phyloP scores from a whole-genome alignment of 1,284 basidiomycete genomes.

The Leccinum variabile region DNA sequence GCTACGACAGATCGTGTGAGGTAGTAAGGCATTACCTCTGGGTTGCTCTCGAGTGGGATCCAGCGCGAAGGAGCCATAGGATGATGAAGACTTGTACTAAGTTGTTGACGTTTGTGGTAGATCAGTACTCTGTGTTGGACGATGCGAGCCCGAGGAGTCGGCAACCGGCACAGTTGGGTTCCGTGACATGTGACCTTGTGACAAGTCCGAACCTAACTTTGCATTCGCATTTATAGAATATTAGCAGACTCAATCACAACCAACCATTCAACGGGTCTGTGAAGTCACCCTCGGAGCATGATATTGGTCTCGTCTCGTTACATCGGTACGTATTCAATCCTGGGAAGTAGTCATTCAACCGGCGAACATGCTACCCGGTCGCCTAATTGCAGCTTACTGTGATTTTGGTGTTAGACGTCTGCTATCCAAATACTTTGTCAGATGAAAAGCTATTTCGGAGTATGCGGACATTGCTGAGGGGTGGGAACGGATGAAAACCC shows the following conservation, averaged over 20 bases:
- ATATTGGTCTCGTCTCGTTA: neutral
- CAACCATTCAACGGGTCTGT: neutral
- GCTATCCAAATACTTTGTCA: neutral
- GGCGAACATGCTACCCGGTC: neutral
- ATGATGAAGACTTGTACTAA: neutral
- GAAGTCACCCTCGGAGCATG: neutral
- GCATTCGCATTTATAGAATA: neutral
- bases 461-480: neutral
- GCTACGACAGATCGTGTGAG: neutral
- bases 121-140: neutral
- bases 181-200: neutral
- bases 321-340: neutral
- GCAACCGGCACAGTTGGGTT: neutral
- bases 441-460: neutral
- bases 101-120: neutral
- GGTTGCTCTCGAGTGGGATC: conserved; percentile 79
- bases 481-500: neutral
- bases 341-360: neutral
- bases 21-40: conserved; percentile 50
- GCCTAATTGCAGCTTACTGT: neutral
- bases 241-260: neutral
- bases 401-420: neutral
- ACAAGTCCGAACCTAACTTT: neutral
- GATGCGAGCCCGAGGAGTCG: neutral
- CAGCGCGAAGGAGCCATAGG: conserved; percentile 42